These are phyloP conservation scores for Entomophthora muscae DNA, from an alignment of 371 early-diverging fungal species.

Conservation along the genomic window DNA sequence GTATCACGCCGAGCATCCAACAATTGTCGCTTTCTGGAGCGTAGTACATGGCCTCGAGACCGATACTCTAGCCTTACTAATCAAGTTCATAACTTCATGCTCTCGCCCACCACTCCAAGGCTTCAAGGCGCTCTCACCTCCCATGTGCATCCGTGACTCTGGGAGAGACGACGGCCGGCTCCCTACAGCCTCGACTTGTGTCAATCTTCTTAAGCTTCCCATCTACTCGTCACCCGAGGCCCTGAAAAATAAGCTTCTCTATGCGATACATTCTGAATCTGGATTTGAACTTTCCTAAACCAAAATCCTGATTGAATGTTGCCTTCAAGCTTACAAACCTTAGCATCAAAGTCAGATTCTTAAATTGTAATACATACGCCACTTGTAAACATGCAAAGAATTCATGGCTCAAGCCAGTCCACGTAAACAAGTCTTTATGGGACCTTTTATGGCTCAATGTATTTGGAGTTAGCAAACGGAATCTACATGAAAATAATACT, in stretches of 20 bases:
- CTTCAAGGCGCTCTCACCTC: conserved; percentile 63
- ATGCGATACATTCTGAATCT: conserved; percentile 72
- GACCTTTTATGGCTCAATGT: too few species aligned
- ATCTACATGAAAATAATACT: too few species aligned
- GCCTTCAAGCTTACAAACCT: too few species aligned
- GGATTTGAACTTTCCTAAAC: conserved; percentile 81
- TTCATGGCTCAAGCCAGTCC: too few species aligned
- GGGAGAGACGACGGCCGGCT: conserved; percentile 36
- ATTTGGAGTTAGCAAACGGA: too few species aligned
- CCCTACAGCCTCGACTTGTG: conserved; percentile 82
- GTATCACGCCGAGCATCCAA: conserved; percentile 40
- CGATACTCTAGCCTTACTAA: conserved; percentile 43
- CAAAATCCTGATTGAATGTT: too few species aligned
- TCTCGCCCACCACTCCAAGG: conserved; percentile 82
- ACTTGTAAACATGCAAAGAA: too few species aligned
- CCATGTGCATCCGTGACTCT: conserved; percentile 52
- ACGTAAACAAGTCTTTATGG: too few species aligned
- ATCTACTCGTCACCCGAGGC: conserved; percentile 35
- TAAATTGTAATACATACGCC: too few species aligned
- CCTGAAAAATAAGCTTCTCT: conserved; percentile 56
- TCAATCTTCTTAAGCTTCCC: conserved; percentile 86
- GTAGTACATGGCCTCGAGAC: conserved; percentile 44
- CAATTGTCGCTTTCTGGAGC: conserved; percentile 68
- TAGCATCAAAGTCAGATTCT: too few species aligned
- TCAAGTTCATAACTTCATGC: conserved; percentile 85